Conservation (phyloP, 2,329 filamentous ascomycete species). For the Aspergillus nomiae region DNA sequence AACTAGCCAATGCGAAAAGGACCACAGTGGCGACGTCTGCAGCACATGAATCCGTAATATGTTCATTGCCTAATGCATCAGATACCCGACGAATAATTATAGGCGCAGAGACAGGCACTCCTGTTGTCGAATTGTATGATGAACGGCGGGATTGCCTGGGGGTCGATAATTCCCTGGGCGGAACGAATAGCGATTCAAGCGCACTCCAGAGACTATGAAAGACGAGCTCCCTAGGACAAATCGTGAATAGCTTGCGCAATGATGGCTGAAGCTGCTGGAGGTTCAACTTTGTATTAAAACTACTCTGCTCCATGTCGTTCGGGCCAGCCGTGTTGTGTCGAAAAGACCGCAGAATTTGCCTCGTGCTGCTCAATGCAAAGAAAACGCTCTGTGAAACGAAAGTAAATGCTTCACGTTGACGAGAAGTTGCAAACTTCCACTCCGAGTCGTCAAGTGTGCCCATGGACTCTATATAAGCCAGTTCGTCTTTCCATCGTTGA, state of each 20-base stretch:
- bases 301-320: slow-evolving; percentile 4
- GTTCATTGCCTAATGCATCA: slow-evolving; percentile 30
- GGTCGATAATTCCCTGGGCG: slow-evolving; percentile 38
- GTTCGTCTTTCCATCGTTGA: slow-evolving; percentile 40
- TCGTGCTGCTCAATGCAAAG: slow-evolving; percentile 45
- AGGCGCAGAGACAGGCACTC: slow-evolving; percentile 22
- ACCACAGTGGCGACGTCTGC: slow-evolving; percentile 42
- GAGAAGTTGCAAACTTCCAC: slow-evolving; percentile 40
- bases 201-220: slow-evolving; percentile 46
- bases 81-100: slow-evolving; percentile 30
- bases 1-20: slow-evolving; percentile 41
- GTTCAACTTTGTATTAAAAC: slow-evolving; percentile 26
- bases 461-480: slow-evolving; percentile 37
- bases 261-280: slow-evolving; percentile 34
- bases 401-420: slow-evolving; percentile 40
- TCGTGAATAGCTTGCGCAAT: slow-evolving; percentile 36
- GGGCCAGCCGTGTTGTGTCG: slow-evolving; percentile 20
- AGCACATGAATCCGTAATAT: slow-evolving; percentile 41
- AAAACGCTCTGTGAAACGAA: slow-evolving; percentile 49
- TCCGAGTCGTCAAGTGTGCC: slow-evolving; percentile 41
- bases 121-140: slow-evolving; percentile 30
- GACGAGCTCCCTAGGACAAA: slow-evolving; percentile 44
- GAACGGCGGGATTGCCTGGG: slow-evolving; percentile 34
- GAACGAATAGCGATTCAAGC: slow-evolving; percentile 42
- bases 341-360: slow-evolving; percentile 46